Evolutionary conservation across 2,329 filamentous ascomycete species (phyloP), one percentile per base, ranked within the genome.

Genomic region (Chrysoporthe deuterocubensis): DNA sequence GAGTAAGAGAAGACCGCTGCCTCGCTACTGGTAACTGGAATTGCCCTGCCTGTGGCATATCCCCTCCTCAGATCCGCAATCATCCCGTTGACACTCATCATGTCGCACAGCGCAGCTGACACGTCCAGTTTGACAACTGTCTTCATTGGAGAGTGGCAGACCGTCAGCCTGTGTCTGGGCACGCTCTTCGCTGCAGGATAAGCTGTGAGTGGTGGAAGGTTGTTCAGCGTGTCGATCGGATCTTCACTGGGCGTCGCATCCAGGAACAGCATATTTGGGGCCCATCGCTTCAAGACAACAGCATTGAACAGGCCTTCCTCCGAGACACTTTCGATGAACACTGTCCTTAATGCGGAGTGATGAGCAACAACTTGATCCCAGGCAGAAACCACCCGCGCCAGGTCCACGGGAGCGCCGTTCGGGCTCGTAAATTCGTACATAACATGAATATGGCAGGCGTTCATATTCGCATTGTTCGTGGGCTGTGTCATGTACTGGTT

Each of bases 241-340:
- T 83, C 73, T 71, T 81, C 74, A 66, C 78, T 68, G 60, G 79
- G 72, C 0, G 76, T 76, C 1, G 81, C 80, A 63, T 87, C 85
- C 57, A 87, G 80, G 64, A 86, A 87, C 4, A 87, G 76, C 81
- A 87, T 86, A 46, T 78, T 80, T 0, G 85, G 83, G 0, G 83
- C 85, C 18, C 79, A 78, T 59, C 78, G 80, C 9, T 79, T 79
- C 2, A 87, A 73, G 6, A 87, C 75, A 13, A 86, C 78, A 71
- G 82, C 83, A 67, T 86, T 83, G 67, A 82, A 86, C 0, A 86
- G 74, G 0, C 83, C 82, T 6, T 82, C 78, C 48, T 81, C 78
- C 13, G 82, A 81, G 14, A 84, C 77, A 44, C 83, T 84, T 58
- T 85, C 83, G 56, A 81, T 82, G 67, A 87, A 87, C 21, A 86